A percentile compares a stretch with the other conserved stretches of the same genome.
Evolutionary conservation across 352 stramenopile species (phyloP).

Genomic region (Saprolegnia diclina): DNA sequence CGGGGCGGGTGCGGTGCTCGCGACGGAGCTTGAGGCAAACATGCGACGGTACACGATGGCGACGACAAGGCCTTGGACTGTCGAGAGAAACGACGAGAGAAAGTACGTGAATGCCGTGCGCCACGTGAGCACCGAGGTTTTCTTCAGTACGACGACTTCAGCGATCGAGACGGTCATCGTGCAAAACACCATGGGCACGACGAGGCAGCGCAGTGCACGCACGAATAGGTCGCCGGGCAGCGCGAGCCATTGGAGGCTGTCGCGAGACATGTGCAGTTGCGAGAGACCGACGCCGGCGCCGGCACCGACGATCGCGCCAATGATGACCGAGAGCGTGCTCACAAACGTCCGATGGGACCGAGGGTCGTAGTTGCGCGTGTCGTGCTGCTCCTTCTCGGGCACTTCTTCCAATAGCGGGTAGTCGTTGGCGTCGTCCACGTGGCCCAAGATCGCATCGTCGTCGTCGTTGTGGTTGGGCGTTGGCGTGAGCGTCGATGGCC

Average conservation of each 20-base stretch:
- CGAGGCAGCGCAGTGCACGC: slow-evolving; percentile 52
- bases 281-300: slow-evolving; percentile 41
- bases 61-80: slow-evolving; percentile 44
- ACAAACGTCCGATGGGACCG: slow-evolving; percentile 1
- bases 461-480: background rate
- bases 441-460: background rate
- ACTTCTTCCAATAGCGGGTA: slow-evolving; percentile 4
- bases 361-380: background rate
- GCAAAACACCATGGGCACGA: slow-evolving; percentile 67
- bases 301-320: slow-evolving; percentile 43
- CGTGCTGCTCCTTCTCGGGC: slow-evolving; percentile 1
- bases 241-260: slow-evolving; percentile 44
- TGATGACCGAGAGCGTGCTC: slow-evolving; percentile 5
- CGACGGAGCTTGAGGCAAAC: slow-evolving; percentile 22
- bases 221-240: slow-evolving; percentile 61
- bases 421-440: background rate
- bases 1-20: slow-evolving; percentile 14
- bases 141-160: slow-evolving; percentile 48
- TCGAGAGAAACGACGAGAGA: slow-evolving; percentile 42
- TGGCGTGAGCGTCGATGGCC: background rate
- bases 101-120: slow-evolving; percentile 47
- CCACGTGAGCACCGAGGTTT: slow-evolving; percentile 45
- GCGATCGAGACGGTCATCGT: slow-evolving; percentile 54
- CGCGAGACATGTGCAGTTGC: slow-evolving; percentile 34
- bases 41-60: slow-evolving; percentile 32